Evolutionary conservation across 106 monocot genomes (phyloP).

Genomic region (Phalaenopsis equestris): DNA sequence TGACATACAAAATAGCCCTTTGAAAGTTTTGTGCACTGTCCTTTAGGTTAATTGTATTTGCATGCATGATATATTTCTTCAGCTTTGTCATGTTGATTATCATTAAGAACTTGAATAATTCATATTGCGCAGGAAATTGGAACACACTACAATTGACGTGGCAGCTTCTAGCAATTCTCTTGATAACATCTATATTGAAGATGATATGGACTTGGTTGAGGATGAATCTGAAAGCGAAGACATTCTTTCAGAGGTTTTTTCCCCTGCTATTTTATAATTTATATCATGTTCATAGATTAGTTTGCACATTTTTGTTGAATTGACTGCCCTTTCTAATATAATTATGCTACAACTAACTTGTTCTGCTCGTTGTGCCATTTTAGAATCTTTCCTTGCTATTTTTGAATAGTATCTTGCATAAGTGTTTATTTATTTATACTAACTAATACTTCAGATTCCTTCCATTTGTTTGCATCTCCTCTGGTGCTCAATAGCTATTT

Average conservation of each 20-base stretch:
- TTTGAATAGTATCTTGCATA: background rate
- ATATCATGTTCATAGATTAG: background rate
- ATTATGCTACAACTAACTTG: background rate
- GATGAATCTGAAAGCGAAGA: conserved; percentile 59
- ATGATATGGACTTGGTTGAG: conserved; percentile 24
- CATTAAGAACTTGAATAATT: background rate
- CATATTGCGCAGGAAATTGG: conserved; percentile 20
- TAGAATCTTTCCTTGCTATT: background rate
- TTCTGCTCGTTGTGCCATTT: background rate
- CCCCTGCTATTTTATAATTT: background rate
- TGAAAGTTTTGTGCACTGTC: background rate
- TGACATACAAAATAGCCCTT: background rate
- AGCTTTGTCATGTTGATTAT: background rate
- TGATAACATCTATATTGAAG: conserved; percentile 21
- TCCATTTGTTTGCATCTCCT: too few species aligned
- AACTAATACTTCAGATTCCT: too few species aligned
- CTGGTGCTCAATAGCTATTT: too few species aligned
- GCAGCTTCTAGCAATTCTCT: conserved; percentile 16
- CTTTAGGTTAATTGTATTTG: background rate
- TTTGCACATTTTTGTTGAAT: background rate
- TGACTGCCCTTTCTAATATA: background rate
- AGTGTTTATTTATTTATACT: background rate
- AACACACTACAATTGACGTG: conserved; percentile 4
- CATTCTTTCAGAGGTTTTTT: conserved; percentile 51
- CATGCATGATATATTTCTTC: background rate